Evolutionary conservation across 2,329 filamentous ascomycete species (phyloP), one percentile per base, ranked within the genome.

Genomic region (Arachnopeziza araneosa): DNA sequence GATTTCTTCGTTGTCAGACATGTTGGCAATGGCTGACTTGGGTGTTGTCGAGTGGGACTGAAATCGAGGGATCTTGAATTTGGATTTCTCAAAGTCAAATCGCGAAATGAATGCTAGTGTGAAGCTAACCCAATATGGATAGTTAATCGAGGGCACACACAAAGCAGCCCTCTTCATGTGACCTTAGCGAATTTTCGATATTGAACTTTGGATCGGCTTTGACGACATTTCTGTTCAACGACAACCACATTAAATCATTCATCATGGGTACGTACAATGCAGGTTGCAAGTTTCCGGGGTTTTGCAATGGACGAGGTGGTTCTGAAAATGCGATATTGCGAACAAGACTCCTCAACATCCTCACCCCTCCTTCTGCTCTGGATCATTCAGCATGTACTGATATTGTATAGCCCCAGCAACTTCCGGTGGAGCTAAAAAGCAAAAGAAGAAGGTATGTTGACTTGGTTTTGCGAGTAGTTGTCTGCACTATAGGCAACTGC

Each of bases 1-100:
- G 80, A 96, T 89, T 84, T 96, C 93, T n/a, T 89, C 91, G 81
- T 80, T 82, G 82, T 96, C 92, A 89, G 92, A 96, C 92, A 96
- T 96, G 75, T 80, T 90, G 81, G 79, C 73, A 67, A 68, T 68
- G 26, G 69, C 67, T 68, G 67, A 68, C 65, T 68, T 62, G 59
- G 64, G 59, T 56, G 57, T 60, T 54, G 51, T 60, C 60, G 55
- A 51, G 57, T 57, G 36, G 55, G 54, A 44, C 17, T 44, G 36
- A 44, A 44, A 24, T 22, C 50, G 50, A 10, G 50, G 14, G 24
- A 32, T 26, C 50, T 48, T 24, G 26, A 26, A 22, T 53, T n/a
- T 14, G 2, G 48, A 17, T 26, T 54, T 14, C 12, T 54, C 21
- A 14, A 44, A 44, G 36, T 44, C 36, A 44, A 44, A 44, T 44